Evolutionary conservation across 2,329 filamentous ascomycete species (phyloP).

Genomic region (Alternaria triticimaculans): DNA sequence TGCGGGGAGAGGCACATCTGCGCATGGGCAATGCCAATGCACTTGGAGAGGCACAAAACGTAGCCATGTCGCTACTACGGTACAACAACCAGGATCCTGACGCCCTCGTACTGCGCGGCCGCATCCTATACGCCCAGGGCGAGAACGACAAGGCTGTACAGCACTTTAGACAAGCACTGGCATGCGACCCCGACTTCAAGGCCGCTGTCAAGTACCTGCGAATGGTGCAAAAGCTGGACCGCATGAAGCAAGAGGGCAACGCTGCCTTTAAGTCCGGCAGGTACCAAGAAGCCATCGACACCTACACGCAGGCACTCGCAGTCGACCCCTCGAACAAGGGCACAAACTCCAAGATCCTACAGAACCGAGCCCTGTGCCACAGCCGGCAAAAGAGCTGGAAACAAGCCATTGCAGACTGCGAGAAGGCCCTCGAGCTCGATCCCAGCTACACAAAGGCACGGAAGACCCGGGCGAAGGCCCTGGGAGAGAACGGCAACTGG

Average conservation of each 20-base stretch:
- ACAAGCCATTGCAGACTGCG: conserved; percentile 83
- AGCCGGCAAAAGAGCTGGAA: conserved; percentile 85
- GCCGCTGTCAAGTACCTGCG: conserved; percentile 87
- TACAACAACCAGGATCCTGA: conserved; percentile 92
- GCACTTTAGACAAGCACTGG: conserved; percentile 87
- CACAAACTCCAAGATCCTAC: conserved; percentile 92
- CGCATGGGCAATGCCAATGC: conserved; percentile 92
- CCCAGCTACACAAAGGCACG: conserved; percentile 86
- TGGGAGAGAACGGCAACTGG: conserved; percentile 87
- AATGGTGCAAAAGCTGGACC: conserved; percentile 88
- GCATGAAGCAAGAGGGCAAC: conserved; percentile 95
- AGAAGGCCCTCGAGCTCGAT: conserved; percentile 81
- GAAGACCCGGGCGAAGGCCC: conserved; percentile 90
- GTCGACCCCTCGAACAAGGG: conserved; percentile 88
- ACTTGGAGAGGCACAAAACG: conserved; percentile 87
- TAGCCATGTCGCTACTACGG: conserved; percentile 86
- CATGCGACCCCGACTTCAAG: conserved; percentile 89
- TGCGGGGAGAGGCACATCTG: conserved; percentile 89
- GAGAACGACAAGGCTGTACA: conserved; percentile 95
- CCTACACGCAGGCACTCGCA: conserved; percentile 81
- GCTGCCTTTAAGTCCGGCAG: conserved; percentile 83
- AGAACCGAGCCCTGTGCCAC: conserved; percentile 88
- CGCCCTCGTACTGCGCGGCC: conserved; percentile 85
- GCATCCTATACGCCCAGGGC: conserved; percentile 86
- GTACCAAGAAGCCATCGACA: conserved; percentile 80